A percentile compares a stretch with the other conserved stretches of the same genome.
phyloP scores from a whole-genome alignment of 1,284 basidiomycete species.

The Naganishia cerealis region DNA sequence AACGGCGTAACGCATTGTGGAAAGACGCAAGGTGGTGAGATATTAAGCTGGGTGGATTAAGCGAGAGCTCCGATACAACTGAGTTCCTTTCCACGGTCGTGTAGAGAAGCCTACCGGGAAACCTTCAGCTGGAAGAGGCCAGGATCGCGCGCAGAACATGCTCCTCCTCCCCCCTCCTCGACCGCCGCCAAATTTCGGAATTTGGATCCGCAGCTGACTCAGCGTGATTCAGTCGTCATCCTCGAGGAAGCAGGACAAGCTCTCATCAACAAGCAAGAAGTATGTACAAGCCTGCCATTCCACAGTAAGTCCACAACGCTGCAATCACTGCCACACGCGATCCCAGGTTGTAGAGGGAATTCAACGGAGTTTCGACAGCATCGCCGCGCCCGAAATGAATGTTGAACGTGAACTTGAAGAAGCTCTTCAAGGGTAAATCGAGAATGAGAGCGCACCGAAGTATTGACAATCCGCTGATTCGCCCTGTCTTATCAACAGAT shows the following conservation, averaged over 20 bases:
- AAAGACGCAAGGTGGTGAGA: not conserved
- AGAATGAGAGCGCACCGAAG: not conserved
- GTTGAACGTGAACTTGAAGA: conserved; percentile 8
- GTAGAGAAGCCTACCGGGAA: too few relatives aligned
- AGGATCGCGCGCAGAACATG: too few relatives aligned
- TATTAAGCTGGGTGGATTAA: not conserved
- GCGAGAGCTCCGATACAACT: not conserved
- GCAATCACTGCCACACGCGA: too few relatives aligned
- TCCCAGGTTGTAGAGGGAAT: too few relatives aligned
- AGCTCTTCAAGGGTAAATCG: conserved; percentile 18
- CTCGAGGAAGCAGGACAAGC: too few relatives aligned
- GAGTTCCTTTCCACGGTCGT: not conserved
- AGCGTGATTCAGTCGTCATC: conserved; percentile 24
- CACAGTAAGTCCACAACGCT: too few relatives aligned
- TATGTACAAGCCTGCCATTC: too few relatives aligned
- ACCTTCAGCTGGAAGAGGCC: too few relatives aligned
- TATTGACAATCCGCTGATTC: not conserved
- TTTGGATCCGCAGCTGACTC: conserved; percentile 19
- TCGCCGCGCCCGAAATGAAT: not conserved
- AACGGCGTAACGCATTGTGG: conserved; percentile 80
- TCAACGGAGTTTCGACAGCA: not conserved
- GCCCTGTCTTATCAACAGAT: not conserved
- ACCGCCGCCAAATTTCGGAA: conserved; percentile 23
- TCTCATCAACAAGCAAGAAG: too few relatives aligned
- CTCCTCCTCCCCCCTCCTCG: not conserved